A percentile compares a stretch with the other conserved stretches of the same genome.
phyloP scores from a whole-genome alignment of 495 filamentous ascomycete genomes.

The Neurospora sp. region DNA sequence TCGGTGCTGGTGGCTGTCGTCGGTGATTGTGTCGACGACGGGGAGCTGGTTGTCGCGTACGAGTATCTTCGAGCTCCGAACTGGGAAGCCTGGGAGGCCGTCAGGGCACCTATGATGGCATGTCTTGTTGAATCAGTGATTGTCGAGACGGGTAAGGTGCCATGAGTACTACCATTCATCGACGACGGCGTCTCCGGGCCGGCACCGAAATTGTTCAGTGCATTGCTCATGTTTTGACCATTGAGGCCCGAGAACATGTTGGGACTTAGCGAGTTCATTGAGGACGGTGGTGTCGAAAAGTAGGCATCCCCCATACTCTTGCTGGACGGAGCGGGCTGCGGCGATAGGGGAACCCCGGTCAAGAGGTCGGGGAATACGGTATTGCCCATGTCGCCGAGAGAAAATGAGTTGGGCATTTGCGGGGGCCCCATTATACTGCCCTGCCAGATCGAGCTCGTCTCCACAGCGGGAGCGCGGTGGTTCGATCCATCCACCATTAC shows the following conservation, averaged over 20 bases:
- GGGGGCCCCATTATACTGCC: constrained; percentile 52
- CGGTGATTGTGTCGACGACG: constrained; percentile 46
- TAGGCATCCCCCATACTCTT: constrained; percentile 44
- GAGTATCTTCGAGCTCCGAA: constrained; percentile 73
- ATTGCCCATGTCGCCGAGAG: constrained; percentile 43
- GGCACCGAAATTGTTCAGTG: constrained; percentile 46
- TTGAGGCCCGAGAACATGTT: constrained; percentile 40
- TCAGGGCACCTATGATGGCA: constrained; percentile 69
- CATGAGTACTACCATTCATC: constrained; percentile 51
- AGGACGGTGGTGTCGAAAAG: constrained; percentile 54
- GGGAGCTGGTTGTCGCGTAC: constrained; percentile 55
- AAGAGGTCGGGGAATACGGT: constrained; percentile 50
- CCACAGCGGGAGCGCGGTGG: constrained; percentile 36
- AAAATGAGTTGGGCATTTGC: constrained; percentile 50
- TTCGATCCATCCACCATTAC: constrained; percentile 81
- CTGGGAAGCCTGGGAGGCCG: constrained; percentile 54
- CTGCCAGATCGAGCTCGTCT: constrained; percentile 52
- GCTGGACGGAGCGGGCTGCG: constrained; percentile 42
- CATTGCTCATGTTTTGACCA: constrained; percentile 45
- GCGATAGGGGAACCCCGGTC: constrained; percentile 50
- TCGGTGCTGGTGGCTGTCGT: constrained; percentile 39
- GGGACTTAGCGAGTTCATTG: constrained; percentile 53
- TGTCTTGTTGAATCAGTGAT: constrained; percentile 92
- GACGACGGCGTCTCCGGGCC: constrained; percentile 61
- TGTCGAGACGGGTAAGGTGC: constrained; percentile 47